phyloP scores from a whole-genome alignment of 164 flowering plant species.

The Vitis rupestris region DNA sequence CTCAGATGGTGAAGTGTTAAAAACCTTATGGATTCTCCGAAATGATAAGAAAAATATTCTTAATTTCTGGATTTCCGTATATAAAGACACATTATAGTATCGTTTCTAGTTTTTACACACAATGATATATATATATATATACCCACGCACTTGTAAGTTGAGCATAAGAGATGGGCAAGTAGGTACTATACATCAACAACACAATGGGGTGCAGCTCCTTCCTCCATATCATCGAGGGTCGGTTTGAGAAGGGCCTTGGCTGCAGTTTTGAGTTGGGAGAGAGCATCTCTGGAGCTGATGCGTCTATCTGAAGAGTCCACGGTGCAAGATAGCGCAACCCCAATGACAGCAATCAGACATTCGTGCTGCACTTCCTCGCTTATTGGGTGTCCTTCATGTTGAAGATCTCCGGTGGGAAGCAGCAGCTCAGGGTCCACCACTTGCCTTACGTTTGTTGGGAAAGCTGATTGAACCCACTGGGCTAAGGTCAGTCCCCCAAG shows the following conservation, averaged over 20 bases:
- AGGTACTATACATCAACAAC: too few relatives aligned
- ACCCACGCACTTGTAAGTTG: background rate
- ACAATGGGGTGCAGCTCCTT: too few relatives aligned
- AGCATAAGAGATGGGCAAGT: too few relatives aligned
- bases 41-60: too few relatives aligned
- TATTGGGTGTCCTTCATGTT: background rate
- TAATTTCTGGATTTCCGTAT: too few relatives aligned
- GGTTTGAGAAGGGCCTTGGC: slow-evolving; percentile 11
- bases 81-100: too few relatives aligned
- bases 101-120: background rate
- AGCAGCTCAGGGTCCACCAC: slow-evolving; percentile 33
- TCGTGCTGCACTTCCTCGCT: slow-evolving; percentile 1
- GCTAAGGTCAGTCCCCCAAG: slow-evolving; percentile 23
- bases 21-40: too few relatives aligned
- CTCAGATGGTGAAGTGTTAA: too few relatives aligned
- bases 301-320: slow-evolving; percentile 21
- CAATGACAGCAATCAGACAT: slow-evolving; percentile 19
- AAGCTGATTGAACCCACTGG: slow-evolving; percentile 33
- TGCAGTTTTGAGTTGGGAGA: slow-evolving; percentile 15
- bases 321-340: slow-evolving; percentile 35
- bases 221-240: too few relatives aligned
- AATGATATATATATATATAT: too few relatives aligned
- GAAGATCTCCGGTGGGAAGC: background rate
- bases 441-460: slow-evolving; percentile 18
- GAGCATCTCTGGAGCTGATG: slow-evolving; percentile 32